These are phyloP conservation scores for Lachnum nothofagi DNA, from an alignment of 2,329 filamentous ascomycete genomes.

Conservation along the genomic window DNA sequence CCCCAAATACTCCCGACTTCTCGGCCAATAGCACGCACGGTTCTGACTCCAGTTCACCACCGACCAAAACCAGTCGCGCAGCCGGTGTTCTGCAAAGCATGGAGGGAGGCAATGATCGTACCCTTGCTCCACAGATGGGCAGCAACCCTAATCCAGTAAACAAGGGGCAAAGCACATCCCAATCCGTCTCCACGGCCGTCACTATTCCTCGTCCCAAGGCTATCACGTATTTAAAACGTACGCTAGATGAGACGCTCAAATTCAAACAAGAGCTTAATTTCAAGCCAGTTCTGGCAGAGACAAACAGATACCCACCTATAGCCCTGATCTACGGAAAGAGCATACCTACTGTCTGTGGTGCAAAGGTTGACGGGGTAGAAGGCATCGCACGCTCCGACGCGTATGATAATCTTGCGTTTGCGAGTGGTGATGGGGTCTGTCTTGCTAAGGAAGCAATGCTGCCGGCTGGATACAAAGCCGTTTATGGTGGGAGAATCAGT, in stretches of 20 bases:
- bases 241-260: conserved; percentile 61
- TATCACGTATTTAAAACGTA: conserved; percentile 67
- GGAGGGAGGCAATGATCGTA: conserved; percentile 27
- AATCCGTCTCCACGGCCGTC: conserved; percentile 31
- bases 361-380: conserved; percentile 66
- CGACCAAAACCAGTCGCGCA: conserved; percentile 24
- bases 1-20: conserved; percentile 14
- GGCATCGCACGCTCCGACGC: conserved; percentile 70
- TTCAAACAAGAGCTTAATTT: conserved; percentile 75
- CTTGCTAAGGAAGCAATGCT: conserved; percentile 81
- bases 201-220: conserved; percentile 32
- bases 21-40: conserved; percentile 22
- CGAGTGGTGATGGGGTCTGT: conserved; percentile 83
- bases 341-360: conserved; percentile 78
- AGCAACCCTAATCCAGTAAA: conserved; percentile 19
- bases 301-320: conserved; percentile 77
- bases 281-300: conserved; percentile 49
- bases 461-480: conserved; percentile 71
- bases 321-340: conserved; percentile 82
- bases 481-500: conserved; percentile 67
- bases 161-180: conserved; percentile 22
- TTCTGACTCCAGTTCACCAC: conserved; percentile 12
- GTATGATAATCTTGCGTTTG: conserved; percentile 83
- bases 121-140: conserved; percentile 28
- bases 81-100: conserved; percentile 23